phyloP scores from a whole-genome alignment of 768 basidiomycete genomes.

The Auriscalpium vulgare region DNA sequence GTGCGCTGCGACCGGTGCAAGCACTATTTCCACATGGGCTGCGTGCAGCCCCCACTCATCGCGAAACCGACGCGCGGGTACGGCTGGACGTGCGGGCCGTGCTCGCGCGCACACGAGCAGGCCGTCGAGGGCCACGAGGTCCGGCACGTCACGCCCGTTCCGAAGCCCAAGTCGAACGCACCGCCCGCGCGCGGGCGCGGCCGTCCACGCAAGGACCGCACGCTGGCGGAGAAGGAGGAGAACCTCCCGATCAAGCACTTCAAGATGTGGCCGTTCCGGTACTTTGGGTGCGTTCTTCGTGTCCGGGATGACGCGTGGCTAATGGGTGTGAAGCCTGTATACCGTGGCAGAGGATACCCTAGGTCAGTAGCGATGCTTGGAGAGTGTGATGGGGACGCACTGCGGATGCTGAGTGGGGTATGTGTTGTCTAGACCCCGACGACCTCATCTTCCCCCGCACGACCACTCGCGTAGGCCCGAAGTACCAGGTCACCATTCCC shows the following conservation, averaged over 20 bases:
- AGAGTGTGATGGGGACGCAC: neutral
- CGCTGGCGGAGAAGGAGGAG: conserved; percentile 69
- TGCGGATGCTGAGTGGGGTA: conserved; percentile 2
- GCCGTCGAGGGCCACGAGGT: conserved; percentile 72
- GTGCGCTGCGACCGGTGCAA: conserved; percentile 91
- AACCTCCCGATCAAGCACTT: conserved; percentile 74
- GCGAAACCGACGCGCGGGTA: conserved; percentile 94
- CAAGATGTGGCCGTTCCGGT: conserved; percentile 91
- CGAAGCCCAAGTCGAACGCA: conserved; percentile 60
- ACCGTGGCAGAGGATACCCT: conserved; percentile 89
- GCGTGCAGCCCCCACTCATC: conserved; percentile 83
- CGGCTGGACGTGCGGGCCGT: conserved; percentile 95
- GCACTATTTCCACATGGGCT: conserved; percentile 89
- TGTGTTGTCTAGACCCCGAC: conserved; percentile 64
- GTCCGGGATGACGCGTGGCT: conserved; percentile 2
- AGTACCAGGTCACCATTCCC: conserved; percentile 67
- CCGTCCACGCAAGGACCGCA: conserved; percentile 68
- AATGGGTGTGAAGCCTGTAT: conserved; percentile 51
- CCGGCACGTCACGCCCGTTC: conserved; percentile 38
- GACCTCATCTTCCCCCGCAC: conserved; percentile 95
- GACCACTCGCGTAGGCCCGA: conserved; percentile 82
- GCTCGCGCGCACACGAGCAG: conserved; percentile 80
- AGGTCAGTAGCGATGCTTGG: conserved; percentile 38
- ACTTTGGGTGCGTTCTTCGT: conserved; percentile 72
- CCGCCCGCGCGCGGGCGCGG: conserved; percentile 68